These are phyloP conservation scores for Yamadazyma membranifaciens DNA, from an alignment of 1,139 yeast species.

Conservation along the genomic window DNA sequence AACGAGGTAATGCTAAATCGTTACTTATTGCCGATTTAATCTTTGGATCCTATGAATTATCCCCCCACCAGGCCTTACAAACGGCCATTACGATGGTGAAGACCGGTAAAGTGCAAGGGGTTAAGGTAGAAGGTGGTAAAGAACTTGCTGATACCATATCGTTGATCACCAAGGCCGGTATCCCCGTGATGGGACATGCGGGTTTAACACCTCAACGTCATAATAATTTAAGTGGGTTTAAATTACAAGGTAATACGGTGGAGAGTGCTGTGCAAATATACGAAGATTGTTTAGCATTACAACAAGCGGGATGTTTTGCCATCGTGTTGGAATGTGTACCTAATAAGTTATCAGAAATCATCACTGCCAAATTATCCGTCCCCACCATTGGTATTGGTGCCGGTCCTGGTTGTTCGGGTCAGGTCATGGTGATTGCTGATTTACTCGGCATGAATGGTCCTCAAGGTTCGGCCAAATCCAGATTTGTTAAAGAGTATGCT, in stretches of 20 bases:
- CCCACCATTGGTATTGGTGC: slow-evolving; percentile 98
- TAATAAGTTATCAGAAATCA: slow-evolving; percentile 59
- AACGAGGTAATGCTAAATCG: slow-evolving; percentile 65
- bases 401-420: slow-evolving; percentile 81
- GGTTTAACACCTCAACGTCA: slow-evolving; percentile 92
- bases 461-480: slow-evolving; percentile 48
- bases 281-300: slow-evolving; percentile 67
- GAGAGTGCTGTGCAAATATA: slow-evolving; percentile 57
- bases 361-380: slow-evolving; percentile 57
- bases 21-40: slow-evolving; percentile 87
- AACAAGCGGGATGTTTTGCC: slow-evolving; percentile 75
- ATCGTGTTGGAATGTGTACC: slow-evolving; percentile 88
- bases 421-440: slow-evolving; percentile 86
- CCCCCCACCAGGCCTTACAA: slow-evolving; percentile 61
- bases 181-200: slow-evolving; percentile 89
- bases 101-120: slow-evolving; percentile 67
- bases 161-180: slow-evolving; percentile 61
- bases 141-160: slow-evolving; percentile 46
- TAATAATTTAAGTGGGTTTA: slow-evolving; percentile 80
- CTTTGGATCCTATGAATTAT: slow-evolving; percentile 77
- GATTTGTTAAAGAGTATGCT: slow-evolving; percentile 74
- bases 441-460: slow-evolving; percentile 72
- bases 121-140: slow-evolving; percentile 89
- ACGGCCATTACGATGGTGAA: slow-evolving; percentile 63
- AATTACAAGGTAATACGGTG: slow-evolving; percentile 71